Conservation (phyloP, 768 basidiomycete genomes). For the Filobasidium wieringae region DNA sequence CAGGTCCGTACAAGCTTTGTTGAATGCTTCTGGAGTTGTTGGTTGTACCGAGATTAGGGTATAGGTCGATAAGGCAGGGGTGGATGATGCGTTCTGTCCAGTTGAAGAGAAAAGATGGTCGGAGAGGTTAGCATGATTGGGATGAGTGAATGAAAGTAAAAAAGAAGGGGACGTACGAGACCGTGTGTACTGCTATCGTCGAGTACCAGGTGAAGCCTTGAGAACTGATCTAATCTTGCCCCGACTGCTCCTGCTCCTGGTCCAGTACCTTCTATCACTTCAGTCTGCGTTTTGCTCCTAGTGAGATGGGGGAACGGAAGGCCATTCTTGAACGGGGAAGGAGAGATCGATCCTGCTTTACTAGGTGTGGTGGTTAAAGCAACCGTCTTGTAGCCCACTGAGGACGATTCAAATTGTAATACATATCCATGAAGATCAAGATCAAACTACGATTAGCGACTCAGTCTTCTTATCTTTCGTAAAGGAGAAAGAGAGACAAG, state of each 20-base stretch:
- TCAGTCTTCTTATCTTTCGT: no score
- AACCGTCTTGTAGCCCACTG: constrained; percentile 9
- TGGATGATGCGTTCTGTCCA: constrained; percentile 22
- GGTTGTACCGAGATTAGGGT: constrained; percentile 33
- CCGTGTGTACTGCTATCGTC: constrained; percentile 31
- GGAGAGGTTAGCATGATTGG: background rate
- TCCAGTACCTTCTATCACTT: background rate
- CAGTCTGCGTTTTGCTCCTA: constrained; percentile 14
- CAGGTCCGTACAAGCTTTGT: constrained; percentile 32
- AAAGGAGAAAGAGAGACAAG: no score
- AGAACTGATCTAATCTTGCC: constrained; percentile 25
- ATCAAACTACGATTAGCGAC: no score
- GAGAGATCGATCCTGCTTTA: constrained; percentile 5
- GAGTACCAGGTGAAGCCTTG: constrained; percentile 30
- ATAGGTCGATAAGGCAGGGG: constrained; percentile 20
- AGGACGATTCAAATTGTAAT: no score
- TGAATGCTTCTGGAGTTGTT: constrained; percentile 30
- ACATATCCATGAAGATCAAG: no score
- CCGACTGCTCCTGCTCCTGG: constrained; percentile 1
- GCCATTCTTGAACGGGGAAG: constrained; percentile 21
- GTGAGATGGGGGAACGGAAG: constrained; percentile 30
- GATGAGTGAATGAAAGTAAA: background rate
- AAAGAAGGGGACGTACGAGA: no score
- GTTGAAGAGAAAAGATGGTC: background rate
- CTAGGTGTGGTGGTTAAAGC: background rate